Percentiles rank a stretch among this genome's conserved stretches.
Conservation (phyloP, 805 yeast species). For the Cyberlindnera mycetangii region DNA sequence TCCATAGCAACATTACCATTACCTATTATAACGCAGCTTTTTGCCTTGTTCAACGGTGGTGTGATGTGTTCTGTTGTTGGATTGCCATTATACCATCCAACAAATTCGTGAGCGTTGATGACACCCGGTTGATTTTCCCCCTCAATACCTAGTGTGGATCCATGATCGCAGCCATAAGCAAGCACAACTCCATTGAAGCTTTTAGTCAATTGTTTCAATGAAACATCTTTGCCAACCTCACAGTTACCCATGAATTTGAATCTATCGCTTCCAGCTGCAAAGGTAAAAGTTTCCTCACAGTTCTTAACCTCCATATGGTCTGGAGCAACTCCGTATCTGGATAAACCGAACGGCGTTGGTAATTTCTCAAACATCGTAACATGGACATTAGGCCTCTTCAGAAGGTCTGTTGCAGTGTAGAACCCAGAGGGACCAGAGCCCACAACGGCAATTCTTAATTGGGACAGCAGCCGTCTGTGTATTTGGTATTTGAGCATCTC, state of each 20-base stretch:
- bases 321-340: conserved; percentile 97
- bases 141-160: conserved; percentile 47
- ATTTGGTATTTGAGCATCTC: background rate
- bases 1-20: conserved; percentile 97
- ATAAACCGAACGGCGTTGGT: conserved; percentile 90
- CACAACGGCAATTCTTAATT: conserved; percentile 44
- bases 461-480: conserved; percentile 7
- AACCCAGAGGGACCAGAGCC: conserved; percentile 98
- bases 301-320: conserved; percentile 97
- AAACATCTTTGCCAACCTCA: conserved; percentile 59
- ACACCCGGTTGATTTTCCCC: conserved; percentile 62
- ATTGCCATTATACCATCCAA: conserved; percentile 95
- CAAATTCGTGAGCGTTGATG: conserved; percentile 78
- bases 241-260: conserved; percentile 72
- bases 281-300: conserved; percentile 66
- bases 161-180: conserved; percentile 79
- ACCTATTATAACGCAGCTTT: conserved; percentile 80
- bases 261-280: conserved; percentile 30
- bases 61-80: conserved; percentile 50
- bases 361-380: conserved; percentile 79
- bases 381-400: conserved; percentile 41
- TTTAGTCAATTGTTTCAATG: conserved; percentile 44
- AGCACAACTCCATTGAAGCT: conserved; percentile 72
- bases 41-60: conserved; percentile 60
- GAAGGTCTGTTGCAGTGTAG: conserved; percentile 75